Evolutionary conservation across 106 monocot species (phyloP), one percentile per base, ranked within the genome.

Genomic region (Apostasia ramifera): DNA sequence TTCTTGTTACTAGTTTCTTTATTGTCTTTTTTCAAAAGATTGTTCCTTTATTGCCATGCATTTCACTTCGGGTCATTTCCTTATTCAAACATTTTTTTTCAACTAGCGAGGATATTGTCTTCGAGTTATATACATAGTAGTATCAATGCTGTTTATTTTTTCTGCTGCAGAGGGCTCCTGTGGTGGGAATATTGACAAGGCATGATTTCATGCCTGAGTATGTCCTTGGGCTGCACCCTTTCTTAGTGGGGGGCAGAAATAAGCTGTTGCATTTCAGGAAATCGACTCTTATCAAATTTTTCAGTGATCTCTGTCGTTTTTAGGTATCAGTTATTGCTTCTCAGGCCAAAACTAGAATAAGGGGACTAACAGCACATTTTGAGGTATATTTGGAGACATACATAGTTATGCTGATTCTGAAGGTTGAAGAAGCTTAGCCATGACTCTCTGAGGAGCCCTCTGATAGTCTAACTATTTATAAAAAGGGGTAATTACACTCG

Each of bases 201-300:
- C 85, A 85, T 47, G 85, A 85, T 72, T 85, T 85, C 57, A 85
- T 81, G 78, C 77, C 85, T 38, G 85, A 85, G 66, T 81, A 85
- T 75, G 78, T 85, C 51, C 63, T 81, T 44, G 74, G 78, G 13
- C 39, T 81, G 74, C 81, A 81, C 64, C 85, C 81, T 62, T 65
- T 50, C 62, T 63, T 78, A 10, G 48, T 63, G 43, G 74, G 41
- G 56, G 78, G 71, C 59, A 70, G 71, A 52, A 81, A 74, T 68
- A 77, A 78, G 71, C 71, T 71, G 53, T 48, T 73, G 40, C 73
- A 71, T 5, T 53, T 81, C 48, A 68, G 68, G 10, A 74, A 64
- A 50, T 56, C 44, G 2, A 53, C 63, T 50, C 53, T 85, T 44
- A 63, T 14, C 8, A 74, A 77, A 51, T 42, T 48, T 49, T 64